These are phyloP conservation scores for Trypanosoma brucei DNA, from an alignment of 208 protist genomes.

Conservation along the genomic window DNA sequence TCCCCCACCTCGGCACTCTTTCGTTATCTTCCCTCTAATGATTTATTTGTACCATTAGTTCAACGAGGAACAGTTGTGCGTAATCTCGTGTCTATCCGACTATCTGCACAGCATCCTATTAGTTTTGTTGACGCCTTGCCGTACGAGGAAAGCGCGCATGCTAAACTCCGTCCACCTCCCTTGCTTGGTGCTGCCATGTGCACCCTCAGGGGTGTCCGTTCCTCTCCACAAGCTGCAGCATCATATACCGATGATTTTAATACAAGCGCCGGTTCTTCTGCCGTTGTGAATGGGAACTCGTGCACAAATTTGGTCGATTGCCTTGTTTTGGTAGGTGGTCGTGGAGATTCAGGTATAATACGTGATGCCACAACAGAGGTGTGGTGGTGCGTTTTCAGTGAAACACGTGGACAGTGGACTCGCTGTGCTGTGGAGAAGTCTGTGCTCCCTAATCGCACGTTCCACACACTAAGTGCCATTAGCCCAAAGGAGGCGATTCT, in stretches of 20 bases:
- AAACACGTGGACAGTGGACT: slow-evolving; percentile 3
- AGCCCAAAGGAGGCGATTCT: slow-evolving; percentile 25
- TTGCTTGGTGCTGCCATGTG: slow-evolving; percentile 48
- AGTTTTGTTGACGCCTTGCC: slow-evolving; percentile 30
- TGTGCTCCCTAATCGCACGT: slow-evolving; percentile 22
- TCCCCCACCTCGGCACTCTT: slow-evolving; percentile 23
- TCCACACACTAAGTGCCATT: slow-evolving; percentile 18
- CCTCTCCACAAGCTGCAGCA: too few species aligned
- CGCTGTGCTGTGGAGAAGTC: not conserved
- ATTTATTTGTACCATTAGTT: slow-evolving; percentile 36
- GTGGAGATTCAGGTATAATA: slow-evolving; percentile 4
- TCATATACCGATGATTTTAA: too few species aligned
- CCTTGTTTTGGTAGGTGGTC: slow-evolving; percentile 19
- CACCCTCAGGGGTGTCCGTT: not conserved
- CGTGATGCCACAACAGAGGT: slow-evolving; percentile 9
- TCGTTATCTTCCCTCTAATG: slow-evolving; percentile 26
- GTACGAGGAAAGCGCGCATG: slow-evolving; percentile 43
- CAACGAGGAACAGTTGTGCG: slow-evolving; percentile 13
- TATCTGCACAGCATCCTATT: slow-evolving; percentile 38
- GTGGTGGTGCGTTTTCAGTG: slow-evolving; percentile 14
- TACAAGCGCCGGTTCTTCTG: not conserved
- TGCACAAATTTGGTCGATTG: slow-evolving; percentile 7
- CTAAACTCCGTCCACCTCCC: slow-evolving; percentile 40
- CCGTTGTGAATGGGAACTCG: not conserved
- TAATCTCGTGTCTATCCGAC: slow-evolving; percentile 27